Base-by-base conservation (phyloP, 2,329 filamentous ascomycete genomes). In the Arthrinium puccinioides region DNA sequence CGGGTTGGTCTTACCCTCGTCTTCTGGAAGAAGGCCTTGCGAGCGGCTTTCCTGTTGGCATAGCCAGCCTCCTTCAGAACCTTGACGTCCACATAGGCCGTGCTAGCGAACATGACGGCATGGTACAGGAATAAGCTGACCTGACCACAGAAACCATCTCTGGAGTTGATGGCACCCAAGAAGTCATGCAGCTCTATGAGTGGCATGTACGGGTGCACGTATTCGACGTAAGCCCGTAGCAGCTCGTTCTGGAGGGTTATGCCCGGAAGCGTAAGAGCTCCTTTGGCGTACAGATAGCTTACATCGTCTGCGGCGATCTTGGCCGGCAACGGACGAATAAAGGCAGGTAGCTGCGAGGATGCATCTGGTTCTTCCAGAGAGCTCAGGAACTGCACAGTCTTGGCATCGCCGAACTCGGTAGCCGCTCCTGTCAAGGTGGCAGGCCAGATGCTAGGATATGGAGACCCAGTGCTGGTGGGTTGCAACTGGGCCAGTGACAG, bases 191-290 rank as follows among this genome's bases (percentile, higher is more conserved):
- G 53, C 66, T 86, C 87, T 44, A 96, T 65, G 21, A 95, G 68
- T 18, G 90, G 90, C 87, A 96, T 95, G 58, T 87, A 96, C 1
- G 89, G 87, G 57, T 96, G 84, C 7, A 96, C 87, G 57, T 84
- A 95, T 63, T 95, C 85, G 43, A 90, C 73, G 51, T 92, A 96
- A 26, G 80, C 80, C 49, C 82, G 80, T 13, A 97, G 67, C 29
- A 96, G 71, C 41, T 88, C 87, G 56, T 85, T 87, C 52, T 90
- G 84, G 24, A 96, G 67, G 5, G 66, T 63, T 4, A 72, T 61
- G 27, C 75, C 70, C 3, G 90, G 90, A 27, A 96, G 74, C 2
- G 79, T 79, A 47, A 96, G 66, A 2, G 88, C 88, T 5, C 88
- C 88, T 67, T 95, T 96, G 55, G 80, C 76, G 44, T 82, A 75